Evolutionary conservation across 208 protist genomes (phyloP).

Genomic region (Crithidia sp.): DNA sequence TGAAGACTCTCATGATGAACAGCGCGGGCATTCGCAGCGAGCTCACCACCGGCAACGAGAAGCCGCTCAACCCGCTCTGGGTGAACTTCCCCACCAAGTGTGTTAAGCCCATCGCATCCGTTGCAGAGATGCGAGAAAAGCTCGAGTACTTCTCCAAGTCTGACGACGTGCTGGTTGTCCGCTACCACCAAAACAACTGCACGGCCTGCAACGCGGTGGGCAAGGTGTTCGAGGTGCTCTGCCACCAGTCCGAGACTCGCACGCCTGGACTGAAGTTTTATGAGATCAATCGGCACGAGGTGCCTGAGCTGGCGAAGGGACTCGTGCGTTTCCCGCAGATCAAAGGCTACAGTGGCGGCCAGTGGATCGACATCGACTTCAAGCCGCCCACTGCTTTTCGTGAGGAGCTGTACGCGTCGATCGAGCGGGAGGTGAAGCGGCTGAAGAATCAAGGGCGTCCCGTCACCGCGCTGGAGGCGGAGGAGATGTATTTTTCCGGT

Average conservation of each 20-base stretch:
- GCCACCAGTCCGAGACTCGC: conserved; percentile 62
- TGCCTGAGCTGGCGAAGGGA: conserved; percentile 64
- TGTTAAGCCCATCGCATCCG: conserved; percentile 60
- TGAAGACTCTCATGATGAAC: conserved; percentile 86
- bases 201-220: conserved; percentile 84
- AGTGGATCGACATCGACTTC: conserved; percentile 88
- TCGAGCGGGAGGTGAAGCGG: conserved; percentile 63
- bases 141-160: conserved; percentile 77
- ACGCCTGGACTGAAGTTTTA: conserved; percentile 74
- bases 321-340: conserved; percentile 88
- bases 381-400: conserved; percentile 78
- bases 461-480: conserved; percentile 81
- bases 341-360: conserved; percentile 79
- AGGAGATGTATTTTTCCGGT: conserved; percentile 89
- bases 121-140: conserved; percentile 76
- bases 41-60: conserved; percentile 51
- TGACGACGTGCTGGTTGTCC: conserved; percentile 86
- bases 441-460: conserved; percentile 57
- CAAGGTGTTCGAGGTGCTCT: conserved; percentile 84
- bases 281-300: conserved; percentile 72
- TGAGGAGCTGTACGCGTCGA: conserved; percentile 68
- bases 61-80: conserved; percentile 71
- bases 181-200: conserved; percentile 82
- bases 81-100: conserved; percentile 75
- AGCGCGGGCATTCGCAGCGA: conserved; percentile 71